phyloP scores from a whole-genome alignment of 2,329 filamentous ascomycete genomes.

The Sporothrix pseudoabietina region DNA sequence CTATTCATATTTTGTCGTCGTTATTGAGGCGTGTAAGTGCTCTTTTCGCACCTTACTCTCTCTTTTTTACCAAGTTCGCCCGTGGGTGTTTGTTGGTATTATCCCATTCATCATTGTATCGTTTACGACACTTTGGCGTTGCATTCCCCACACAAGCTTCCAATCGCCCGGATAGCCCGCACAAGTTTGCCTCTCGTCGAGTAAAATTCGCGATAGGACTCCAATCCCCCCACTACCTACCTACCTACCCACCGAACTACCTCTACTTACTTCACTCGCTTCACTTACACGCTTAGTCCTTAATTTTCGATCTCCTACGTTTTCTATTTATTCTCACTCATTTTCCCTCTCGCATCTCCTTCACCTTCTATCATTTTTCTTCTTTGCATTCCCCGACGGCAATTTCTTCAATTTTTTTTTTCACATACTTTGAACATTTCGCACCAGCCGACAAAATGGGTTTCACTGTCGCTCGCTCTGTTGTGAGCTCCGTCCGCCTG shows the following conservation, averaged over 20 bases:
- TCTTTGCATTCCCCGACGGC: neutral
- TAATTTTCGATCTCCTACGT: neutral
- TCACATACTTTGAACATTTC: slow-evolving; percentile 18
- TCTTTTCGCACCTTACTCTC: slow-evolving; percentile 37
- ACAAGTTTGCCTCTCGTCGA: slow-evolving; percentile 26
- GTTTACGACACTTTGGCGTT: slow-evolving; percentile 22
- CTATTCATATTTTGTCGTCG: slow-evolving; percentile 41
- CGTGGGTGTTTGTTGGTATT: slow-evolving; percentile 9
- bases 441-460: slow-evolving; percentile 36
- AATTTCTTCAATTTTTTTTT: neutral
- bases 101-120: neutral
- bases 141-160: slow-evolving; percentile 32
- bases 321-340: neutral
- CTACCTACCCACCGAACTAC: neutral
- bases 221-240: slow-evolving; percentile 24
- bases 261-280: slow-evolving; percentile 19
- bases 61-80: neutral
- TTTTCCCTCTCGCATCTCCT: neutral
- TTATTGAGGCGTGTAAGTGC: slow-evolving; percentile 44
- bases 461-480: slow-evolving; percentile 37
- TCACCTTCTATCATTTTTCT: neutral
- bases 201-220: slow-evolving; percentile 30
- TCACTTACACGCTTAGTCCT: slow-evolving; percentile 23
- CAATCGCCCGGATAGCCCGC: slow-evolving; percentile 22
- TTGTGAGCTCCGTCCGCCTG: slow-evolving; percentile 40